These are phyloP conservation scores for Medicago arabica DNA, from an alignment of 306 rosid species.

Conservation along the genomic window DNA sequence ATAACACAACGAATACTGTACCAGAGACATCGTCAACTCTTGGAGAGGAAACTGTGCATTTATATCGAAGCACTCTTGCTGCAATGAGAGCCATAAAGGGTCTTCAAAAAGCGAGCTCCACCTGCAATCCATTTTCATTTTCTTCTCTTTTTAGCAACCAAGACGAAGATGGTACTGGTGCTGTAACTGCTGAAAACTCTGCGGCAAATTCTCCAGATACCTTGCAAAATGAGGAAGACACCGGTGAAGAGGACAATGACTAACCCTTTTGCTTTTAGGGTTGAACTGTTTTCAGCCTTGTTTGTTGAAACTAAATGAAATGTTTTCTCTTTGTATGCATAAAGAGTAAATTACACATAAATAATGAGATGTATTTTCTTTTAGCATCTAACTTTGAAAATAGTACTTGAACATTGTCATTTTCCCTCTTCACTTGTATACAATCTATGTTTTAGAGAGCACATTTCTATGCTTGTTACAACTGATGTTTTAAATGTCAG, in stretches of 20 bases:
- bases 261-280: conserved; percentile 35
- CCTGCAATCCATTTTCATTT: conserved; percentile 79
- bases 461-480: no score
- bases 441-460: no score
- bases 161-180: conserved; percentile 75
- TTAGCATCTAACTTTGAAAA: conserved; percentile 36
- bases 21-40: conserved; percentile 59
- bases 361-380: conserved; percentile 22
- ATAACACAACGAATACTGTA: conserved; percentile 34
- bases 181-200: conserved; percentile 84
- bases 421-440: conserved; percentile 3
- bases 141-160: conserved; percentile 68
- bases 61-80: conserved; percentile 85
- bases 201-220: conserved; percentile 66
- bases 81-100: conserved; percentile 86
- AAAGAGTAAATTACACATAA: conserved; percentile 35
- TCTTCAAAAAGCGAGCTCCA: conserved; percentile 87
- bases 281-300: conserved; percentile 29
- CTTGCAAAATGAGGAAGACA: conserved; percentile 48
- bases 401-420: conserved; percentile 30
- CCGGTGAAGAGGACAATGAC: conserved; percentile 47
- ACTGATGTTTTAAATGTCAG: no score
- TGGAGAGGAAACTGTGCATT: conserved; percentile 65
- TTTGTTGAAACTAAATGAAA: conserved; percentile 44
- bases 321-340: conserved; percentile 23